phyloP scores from a whole-genome alignment of 768 basidiomycete genomes.

The Rhizopogon rudus region DNA sequence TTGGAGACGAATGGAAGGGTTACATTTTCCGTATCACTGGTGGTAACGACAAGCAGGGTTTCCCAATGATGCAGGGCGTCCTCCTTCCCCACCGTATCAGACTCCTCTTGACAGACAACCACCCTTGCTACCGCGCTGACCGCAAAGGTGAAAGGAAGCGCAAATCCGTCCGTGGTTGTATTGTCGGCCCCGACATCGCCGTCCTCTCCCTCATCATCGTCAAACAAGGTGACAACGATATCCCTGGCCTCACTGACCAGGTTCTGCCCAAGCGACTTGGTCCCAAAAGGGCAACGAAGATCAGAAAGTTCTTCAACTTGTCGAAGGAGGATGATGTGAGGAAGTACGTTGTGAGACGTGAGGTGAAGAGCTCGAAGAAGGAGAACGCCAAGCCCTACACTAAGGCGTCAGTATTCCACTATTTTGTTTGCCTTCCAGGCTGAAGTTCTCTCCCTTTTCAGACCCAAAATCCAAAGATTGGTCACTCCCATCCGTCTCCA shows the following conservation, averaged over 20 bases:
- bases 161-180: constrained; percentile 98
- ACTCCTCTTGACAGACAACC: constrained; percentile 91
- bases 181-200: constrained; percentile 94
- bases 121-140: constrained; percentile 95
- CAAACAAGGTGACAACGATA: constrained; percentile 90
- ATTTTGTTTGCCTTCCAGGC: neutral
- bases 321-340: constrained; percentile 97
- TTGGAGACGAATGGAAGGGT: constrained; percentile 96
- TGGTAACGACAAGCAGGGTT: constrained; percentile 98
- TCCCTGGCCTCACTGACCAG: constrained; percentile 88
- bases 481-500: constrained; percentile 95
- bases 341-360: constrained; percentile 93
- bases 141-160: constrained; percentile 95
- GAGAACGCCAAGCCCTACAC: constrained; percentile 87
- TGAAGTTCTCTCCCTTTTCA: constrained; percentile 22
- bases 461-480: constrained; percentile 95
- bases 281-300: constrained; percentile 97
- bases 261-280: constrained; percentile 94
- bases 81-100: constrained; percentile 90
- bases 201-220: constrained; percentile 92
- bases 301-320: constrained; percentile 96
- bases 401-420: constrained; percentile 72
- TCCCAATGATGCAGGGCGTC: constrained; percentile 99
- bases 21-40: constrained; percentile 97
- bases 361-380: constrained; percentile 89